Percentiles rank a stretch among this genome's conserved stretches.
phyloP scores from a whole-genome alignment of 2,329 filamentous ascomycete species.

The Leptographium radiaticola region DNA sequence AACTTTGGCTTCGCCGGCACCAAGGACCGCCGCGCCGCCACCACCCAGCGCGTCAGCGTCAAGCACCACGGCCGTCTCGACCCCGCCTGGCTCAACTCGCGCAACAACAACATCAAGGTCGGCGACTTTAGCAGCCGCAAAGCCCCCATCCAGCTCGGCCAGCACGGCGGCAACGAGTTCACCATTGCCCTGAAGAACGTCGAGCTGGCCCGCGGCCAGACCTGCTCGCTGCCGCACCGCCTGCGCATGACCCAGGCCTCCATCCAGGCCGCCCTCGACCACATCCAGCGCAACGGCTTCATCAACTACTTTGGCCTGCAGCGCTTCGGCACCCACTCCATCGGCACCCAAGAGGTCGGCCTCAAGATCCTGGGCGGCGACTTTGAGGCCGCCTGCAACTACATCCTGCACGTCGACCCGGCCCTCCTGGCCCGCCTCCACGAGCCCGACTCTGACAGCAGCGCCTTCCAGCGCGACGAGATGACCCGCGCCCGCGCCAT shows the following conservation, averaged over 20 bases:
- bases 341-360: constrained; percentile 76
- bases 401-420: constrained; percentile 61
- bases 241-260: constrained; percentile 31
- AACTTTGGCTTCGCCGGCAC: constrained; percentile 69
- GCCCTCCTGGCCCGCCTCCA: constrained; percentile 29
- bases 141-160: constrained; percentile 64
- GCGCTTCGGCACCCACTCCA: constrained; percentile 78
- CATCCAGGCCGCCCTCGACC: constrained; percentile 46
- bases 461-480: constrained; percentile 57
- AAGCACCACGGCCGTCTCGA: constrained; percentile 38
- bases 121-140: constrained; percentile 73
- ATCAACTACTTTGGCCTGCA: constrained; percentile 99
- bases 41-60: constrained; percentile 67
- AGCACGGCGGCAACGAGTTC: constrained; percentile 84
- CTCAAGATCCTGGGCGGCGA: constrained; percentile 71
- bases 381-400: constrained; percentile 66
- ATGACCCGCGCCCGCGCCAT: constrained; percentile 67
- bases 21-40: constrained; percentile 80
- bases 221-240: constrained; percentile 33
- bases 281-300: constrained; percentile 65
- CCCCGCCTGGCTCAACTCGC: constrained; percentile 51
- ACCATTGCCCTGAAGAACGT: constrained; percentile 83
- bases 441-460: constrained; percentile 30
- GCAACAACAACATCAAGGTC: constrained; percentile 49
- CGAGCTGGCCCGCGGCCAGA: constrained; percentile 36